Base-by-base conservation (phyloP, 2,329 filamentous ascomycete species). In the Fusarium siculi region DNA sequence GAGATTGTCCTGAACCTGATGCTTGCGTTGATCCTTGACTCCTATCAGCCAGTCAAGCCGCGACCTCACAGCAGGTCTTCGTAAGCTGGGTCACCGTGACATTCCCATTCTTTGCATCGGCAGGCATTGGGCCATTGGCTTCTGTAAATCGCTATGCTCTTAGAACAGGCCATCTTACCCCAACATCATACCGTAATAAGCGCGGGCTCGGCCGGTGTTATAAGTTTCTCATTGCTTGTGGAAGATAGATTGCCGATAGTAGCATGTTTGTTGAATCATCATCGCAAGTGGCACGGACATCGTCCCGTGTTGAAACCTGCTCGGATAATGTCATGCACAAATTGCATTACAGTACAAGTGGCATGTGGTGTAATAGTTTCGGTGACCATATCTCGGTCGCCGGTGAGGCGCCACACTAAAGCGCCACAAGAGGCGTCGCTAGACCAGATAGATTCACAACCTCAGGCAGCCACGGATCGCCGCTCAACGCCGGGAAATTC, bases 391-490 rank as follows among this genome's bases (percentile, higher is more conserved):
- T 49, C 37, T 65, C 39, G 36, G 52, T 66, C 19, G 43, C 25
- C 9, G 55, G 55, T 55, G 47, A 40, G n/a, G 59, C 64, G 74
- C 72, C 76, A 67, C 63, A 71, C 9, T 19, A 7, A 10, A 44
- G 18, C 63, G 72, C 75, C 73, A 77, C 73, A 69, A 23, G 53
- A 44, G 68, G 74, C 74, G 57, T 50, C 39, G 30, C 43, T 32
- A 28, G 59, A 62, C 32, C 39, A 28, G 44, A 56, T 34, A 43
- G 21, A 21, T 14, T 37, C 9, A 32, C 32, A 65, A 75, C 80
- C 80, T 82, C 77, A 82, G 80, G 80, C 80, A 80, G 52, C 66
- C 40, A 79, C 56, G 32, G 46, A 47, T 71, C 68, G 70, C 25
- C 25, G 25, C 25, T 25, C 25, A 25, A 25, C 25, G n/a, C n/a